These are phyloP conservation scores for Vigna hirtella DNA, from an alignment of 306 rosid genomes.

Conservation along the genomic window DNA sequence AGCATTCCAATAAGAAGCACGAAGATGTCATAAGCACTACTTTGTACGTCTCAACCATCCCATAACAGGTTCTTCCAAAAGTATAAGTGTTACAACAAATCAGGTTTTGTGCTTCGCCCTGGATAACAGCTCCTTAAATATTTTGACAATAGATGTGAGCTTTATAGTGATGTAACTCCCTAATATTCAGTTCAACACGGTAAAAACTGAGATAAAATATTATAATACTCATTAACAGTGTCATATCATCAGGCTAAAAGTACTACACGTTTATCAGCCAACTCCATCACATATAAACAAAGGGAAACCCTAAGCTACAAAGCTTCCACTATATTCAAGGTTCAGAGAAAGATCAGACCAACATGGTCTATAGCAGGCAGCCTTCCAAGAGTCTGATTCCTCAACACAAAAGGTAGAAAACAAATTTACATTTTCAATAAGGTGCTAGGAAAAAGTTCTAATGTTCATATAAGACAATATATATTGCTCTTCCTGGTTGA, in stretches of 20 bases:
- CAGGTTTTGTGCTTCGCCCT: constrained; percentile 30
- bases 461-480: constrained; percentile 18
- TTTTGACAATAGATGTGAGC: constrained; percentile 32
- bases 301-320: background rate
- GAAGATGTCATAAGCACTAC: constrained; percentile 15
- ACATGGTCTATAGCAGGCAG: constrained; percentile 10
- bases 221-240: background rate
- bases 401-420: constrained; percentile 24
- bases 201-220: background rate
- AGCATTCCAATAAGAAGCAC: constrained; percentile 32
- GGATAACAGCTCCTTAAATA: constrained; percentile 27
- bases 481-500: constrained; percentile 13
- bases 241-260: constrained; percentile 8
- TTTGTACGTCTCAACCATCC: constrained; percentile 14
- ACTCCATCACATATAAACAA: constrained; percentile 1
- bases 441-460: constrained; percentile 10
- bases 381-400: constrained; percentile 13
- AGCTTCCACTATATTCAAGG: background rate
- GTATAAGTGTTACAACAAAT: constrained; percentile 28
- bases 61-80: constrained; percentile 29
- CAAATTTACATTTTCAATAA: constrained; percentile 11
- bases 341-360: constrained; percentile 7
- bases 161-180: background rate
- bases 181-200: background rate
- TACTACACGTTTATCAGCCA: constrained; percentile 12